phyloP scores from a whole-genome alignment of 768 basidiomycete species.

The Boletales sp. region DNA sequence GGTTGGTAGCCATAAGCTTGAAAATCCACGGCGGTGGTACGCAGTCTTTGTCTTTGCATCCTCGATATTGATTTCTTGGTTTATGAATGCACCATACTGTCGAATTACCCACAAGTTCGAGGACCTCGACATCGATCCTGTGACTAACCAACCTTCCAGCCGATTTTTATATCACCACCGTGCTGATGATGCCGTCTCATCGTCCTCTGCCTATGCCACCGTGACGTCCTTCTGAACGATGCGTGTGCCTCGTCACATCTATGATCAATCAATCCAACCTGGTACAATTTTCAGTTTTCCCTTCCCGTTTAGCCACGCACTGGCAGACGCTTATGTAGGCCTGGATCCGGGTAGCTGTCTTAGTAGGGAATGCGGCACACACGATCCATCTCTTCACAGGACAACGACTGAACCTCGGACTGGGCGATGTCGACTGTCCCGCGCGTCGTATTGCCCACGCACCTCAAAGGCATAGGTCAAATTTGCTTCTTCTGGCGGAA shows the following conservation, averaged over 20 bases:
- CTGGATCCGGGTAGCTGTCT: conserved; percentile 62
- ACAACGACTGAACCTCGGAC: conserved; percentile 93
- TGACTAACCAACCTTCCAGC: too few relatives aligned
- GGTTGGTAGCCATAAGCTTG: too few relatives aligned
- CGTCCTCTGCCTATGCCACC: conserved; percentile 61
- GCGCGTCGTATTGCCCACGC: conserved; percentile 53
- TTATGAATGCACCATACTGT: too few relatives aligned
- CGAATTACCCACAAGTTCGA: too few relatives aligned
- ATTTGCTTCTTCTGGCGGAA: too few relatives aligned
- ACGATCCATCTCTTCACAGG: conserved; percentile 94
- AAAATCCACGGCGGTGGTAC: too few relatives aligned
- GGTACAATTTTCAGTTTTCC: too few relatives aligned
- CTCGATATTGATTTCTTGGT: too few relatives aligned
- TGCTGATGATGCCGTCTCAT: conserved; percentile 38
- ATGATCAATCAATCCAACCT: conserved; percentile 66
- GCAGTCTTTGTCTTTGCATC: too few relatives aligned
- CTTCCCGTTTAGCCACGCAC: conserved; percentile 66
- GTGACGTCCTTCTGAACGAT: conserved; percentile 49
- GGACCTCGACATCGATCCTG: too few relatives aligned
- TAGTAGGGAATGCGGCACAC: conserved; percentile 96
- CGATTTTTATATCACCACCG: too few relatives aligned
- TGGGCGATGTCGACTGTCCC: conserved; percentile 79
- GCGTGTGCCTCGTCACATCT: conserved; percentile 65
- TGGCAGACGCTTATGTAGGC: conserved; percentile 78
- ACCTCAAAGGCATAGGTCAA: too few relatives aligned